phyloP scores from a whole-genome alignment of 129 eudicot genomes.

The Centaurea solstitialis region DNA sequence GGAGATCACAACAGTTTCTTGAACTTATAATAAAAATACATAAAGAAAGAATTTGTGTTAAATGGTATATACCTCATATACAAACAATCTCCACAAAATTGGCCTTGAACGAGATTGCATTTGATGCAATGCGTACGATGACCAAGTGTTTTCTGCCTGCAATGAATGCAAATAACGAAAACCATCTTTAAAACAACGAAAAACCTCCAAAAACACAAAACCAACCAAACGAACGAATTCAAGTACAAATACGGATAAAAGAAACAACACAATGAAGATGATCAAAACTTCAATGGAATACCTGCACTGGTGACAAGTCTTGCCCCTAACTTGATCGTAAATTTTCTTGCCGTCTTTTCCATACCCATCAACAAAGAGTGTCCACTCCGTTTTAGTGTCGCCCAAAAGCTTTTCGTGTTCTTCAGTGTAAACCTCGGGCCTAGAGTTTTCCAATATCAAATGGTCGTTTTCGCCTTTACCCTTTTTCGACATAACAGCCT shows the following conservation, averaged over 20 bases:
- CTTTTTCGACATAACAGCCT: slow-evolving; percentile 42
- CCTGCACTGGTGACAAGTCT: slow-evolving; percentile 99
- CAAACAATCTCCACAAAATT: slow-evolving; percentile 96
- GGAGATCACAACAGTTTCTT: neutral
- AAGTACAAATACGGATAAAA: neutral
- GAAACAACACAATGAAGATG: neutral
- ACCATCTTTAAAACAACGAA: slow-evolving; percentile 10
- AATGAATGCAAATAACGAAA: slow-evolving; percentile 1
- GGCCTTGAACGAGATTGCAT: slow-evolving; percentile 77
- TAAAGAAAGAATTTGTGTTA: no score
- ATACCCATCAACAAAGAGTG: slow-evolving; percentile 83
- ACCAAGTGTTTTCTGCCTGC: slow-evolving; percentile 98
- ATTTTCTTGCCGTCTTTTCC: slow-evolving; percentile 76
- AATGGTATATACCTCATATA: slow-evolving; percentile 92
- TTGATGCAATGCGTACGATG: slow-evolving; percentile 77
- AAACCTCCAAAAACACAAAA: neutral
- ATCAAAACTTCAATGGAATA: neutral
- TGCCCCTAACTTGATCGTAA: slow-evolving; percentile 80
- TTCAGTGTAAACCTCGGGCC: slow-evolving; percentile 76
- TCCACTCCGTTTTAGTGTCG: slow-evolving; percentile 68
- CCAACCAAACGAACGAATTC: neutral
- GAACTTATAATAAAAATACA: neutral
- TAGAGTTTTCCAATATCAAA: slow-evolving; percentile 42
- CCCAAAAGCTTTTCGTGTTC: slow-evolving; percentile 90
- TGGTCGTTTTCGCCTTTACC: slow-evolving; percentile 26